phyloP scores from a whole-genome alignment of 2,329 filamentous ascomycete species.

The Cryphonectria nitschkei region DNA sequence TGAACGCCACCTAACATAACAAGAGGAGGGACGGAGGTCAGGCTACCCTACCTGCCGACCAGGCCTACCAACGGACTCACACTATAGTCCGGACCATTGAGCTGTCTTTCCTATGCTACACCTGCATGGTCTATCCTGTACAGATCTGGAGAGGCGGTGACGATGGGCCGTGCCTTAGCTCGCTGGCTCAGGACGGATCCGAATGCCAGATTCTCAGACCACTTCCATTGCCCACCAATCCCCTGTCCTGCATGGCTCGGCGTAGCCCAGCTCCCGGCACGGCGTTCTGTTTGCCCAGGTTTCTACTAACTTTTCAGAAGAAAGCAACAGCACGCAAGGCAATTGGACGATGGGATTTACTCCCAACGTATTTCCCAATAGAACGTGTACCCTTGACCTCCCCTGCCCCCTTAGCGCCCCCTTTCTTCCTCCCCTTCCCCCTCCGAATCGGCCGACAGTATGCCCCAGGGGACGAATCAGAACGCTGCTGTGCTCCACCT shows the following conservation, averaged over 20 bases:
- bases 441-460: not conserved
- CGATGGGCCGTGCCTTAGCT: conserved; percentile 2
- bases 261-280: not conserved
- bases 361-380: not conserved
- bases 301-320: not conserved
- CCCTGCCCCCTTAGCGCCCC: not conserved
- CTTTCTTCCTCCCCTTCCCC: too few relatives aligned
- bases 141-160: conserved; percentile 6
- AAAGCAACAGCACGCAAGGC: not conserved
- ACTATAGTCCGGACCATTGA: not conserved
- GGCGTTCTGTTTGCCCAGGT: not conserved
- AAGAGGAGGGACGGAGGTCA: not conserved
- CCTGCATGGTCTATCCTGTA: not conserved
- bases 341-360: not conserved
- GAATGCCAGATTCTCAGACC: conserved; percentile 13
- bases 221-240: not conserved
- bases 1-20: not conserved
- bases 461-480: conserved; percentile 18
- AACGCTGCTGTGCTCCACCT: conserved; percentile 8
- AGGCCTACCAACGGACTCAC: not conserved
- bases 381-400: not conserved
- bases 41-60: not conserved
- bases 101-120: not conserved
- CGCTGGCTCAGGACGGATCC: conserved; percentile 18
- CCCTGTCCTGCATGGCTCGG: not conserved